Evolutionary conservation across 257 asterid species (phyloP).

Genomic region (Salvia splendens): DNA sequence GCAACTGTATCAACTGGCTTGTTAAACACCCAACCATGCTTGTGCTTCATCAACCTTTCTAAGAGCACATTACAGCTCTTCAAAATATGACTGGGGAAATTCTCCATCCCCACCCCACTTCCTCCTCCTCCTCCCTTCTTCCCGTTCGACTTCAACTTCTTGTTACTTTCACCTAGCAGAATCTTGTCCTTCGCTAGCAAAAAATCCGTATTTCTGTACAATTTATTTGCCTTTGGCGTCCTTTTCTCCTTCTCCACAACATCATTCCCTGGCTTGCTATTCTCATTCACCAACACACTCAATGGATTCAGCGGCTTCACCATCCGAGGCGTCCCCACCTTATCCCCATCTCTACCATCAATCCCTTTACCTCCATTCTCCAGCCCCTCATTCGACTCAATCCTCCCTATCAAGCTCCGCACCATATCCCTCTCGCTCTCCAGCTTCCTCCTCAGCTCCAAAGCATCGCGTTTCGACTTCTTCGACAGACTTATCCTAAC

Average conservation of each 20-base stretch:
- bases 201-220: conserved; percentile 68
- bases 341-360: conserved; percentile 38
- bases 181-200: conserved; percentile 76
- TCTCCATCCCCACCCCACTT: conserved; percentile 41
- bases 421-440: conserved; percentile 67
- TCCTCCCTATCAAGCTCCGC: conserved; percentile 66
- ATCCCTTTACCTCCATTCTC: conserved; percentile 35
- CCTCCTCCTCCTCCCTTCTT: conserved; percentile 49
- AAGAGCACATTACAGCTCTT: conserved; percentile 62
- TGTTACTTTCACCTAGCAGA: conserved; percentile 67
- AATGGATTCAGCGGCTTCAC: conserved; percentile 61
- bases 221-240: conserved; percentile 73
- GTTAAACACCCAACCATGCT: conserved; percentile 89
- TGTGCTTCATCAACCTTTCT: conserved; percentile 88
- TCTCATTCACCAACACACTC: conserved; percentile 59
- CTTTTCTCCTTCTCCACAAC: conserved; percentile 69
- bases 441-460: conserved; percentile 72
- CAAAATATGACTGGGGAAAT: conserved; percentile 52
- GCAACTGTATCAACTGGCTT: conserved; percentile 71
- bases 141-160: conserved; percentile 53
- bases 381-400: conserved; percentile 56
- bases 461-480: conserved; percentile 67
- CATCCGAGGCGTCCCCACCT: conserved; percentile 43
- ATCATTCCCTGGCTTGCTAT: conserved; percentile 47
- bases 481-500: conserved; percentile 57